A percentile compares a stretch with the other conserved stretches of the same genome.
These are phyloP conservation scores for Botryotinia convoluta DNA, from an alignment of 2,329 filamentous ascomycete species.

Conservation along the genomic window DNA sequence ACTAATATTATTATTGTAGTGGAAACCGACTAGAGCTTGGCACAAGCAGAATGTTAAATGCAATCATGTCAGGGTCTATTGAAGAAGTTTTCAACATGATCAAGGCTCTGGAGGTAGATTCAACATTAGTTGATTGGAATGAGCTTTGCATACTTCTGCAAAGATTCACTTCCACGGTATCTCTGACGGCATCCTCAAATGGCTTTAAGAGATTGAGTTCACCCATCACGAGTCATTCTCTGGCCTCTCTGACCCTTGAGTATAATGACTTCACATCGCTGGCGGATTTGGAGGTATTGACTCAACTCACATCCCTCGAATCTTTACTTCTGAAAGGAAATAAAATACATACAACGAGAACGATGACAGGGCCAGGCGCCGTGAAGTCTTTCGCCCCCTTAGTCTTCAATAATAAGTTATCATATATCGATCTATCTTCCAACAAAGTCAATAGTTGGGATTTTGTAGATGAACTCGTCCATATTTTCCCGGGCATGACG, in stretches of 20 bases:
- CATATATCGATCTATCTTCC: conserved; percentile 69
- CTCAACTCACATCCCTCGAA: conserved; percentile 50
- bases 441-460: conserved; percentile 68
- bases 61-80: conserved; percentile 23
- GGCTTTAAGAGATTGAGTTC: conserved; percentile 52
- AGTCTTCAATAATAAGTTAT: conserved; percentile 30
- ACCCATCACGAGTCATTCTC: conserved; percentile 34
- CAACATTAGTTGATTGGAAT: conserved; percentile 65
- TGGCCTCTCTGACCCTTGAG: conserved; percentile 67
- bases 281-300: conserved; percentile 54
- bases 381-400: background rate
- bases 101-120: conserved; percentile 61
- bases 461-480: conserved; percentile 68
- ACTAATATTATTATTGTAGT: conserved; percentile 44
- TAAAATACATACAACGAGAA: conserved; percentile 61
- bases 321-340: conserved; percentile 75
- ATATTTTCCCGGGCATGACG: conserved; percentile 68
- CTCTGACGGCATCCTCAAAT: conserved; percentile 56
- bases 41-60: background rate
- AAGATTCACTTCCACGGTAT: conserved; percentile 52
- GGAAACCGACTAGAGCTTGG: conserved; percentile 65
- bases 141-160: conserved; percentile 55
- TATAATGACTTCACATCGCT: conserved; percentile 66
- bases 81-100: conserved; percentile 49
- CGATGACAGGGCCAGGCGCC: background rate